A percentile compares a stretch with the other conserved stretches of the same genome.
Evolutionary conservation across 805 yeast genomes (phyloP).

Genomic region (Wickerhamomyces xylosicus): DNA sequence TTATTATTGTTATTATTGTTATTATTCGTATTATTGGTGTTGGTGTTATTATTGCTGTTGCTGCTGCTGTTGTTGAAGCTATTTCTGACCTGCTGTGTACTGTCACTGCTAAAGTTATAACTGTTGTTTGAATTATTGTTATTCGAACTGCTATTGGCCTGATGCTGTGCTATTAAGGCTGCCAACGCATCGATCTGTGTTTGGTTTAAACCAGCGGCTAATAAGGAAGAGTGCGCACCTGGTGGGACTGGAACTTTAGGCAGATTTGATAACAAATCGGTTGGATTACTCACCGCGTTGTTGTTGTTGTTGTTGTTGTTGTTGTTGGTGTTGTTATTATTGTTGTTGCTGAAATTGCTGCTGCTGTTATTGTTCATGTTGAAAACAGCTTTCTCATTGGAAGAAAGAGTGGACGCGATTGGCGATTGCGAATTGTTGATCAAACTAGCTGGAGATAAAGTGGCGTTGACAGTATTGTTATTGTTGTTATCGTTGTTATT

Average conservation of each 20-base stretch:
- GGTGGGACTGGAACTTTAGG: slow-evolving; percentile 65
- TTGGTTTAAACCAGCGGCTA: slow-evolving; percentile 54
- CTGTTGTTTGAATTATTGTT: background rate
- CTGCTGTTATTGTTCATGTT: too few relatives aligned
- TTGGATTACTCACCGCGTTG: slow-evolving; percentile 18
- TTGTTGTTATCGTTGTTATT: background rate
- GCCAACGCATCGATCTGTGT: slow-evolving; percentile 68
- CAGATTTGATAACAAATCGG: slow-evolving; percentile 29
- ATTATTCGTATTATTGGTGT: background rate
- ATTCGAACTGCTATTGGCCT: slow-evolving; percentile 16
- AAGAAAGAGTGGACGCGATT: background rate
- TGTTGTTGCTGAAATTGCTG: background rate
- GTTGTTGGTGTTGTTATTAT: slow-evolving; percentile 1
- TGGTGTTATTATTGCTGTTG: background rate
- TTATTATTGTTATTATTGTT: background rate
- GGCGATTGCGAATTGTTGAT: background rate
- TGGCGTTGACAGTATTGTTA: background rate
- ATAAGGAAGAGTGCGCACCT: slow-evolving; percentile 55
- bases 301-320: slow-evolving; percentile 1
- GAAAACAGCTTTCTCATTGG: too few relatives aligned
- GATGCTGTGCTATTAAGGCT: slow-evolving; percentile 65
- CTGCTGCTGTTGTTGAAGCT: background rate
- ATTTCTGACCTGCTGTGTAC: slow-evolving; percentile 31
- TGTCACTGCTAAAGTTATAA: background rate
- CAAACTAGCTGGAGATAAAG: background rate